These are phyloP conservation scores for Besnoitia besnoiti DNA, from an alignment of 169 alveolate genomes.

Conservation along the genomic window DNA sequence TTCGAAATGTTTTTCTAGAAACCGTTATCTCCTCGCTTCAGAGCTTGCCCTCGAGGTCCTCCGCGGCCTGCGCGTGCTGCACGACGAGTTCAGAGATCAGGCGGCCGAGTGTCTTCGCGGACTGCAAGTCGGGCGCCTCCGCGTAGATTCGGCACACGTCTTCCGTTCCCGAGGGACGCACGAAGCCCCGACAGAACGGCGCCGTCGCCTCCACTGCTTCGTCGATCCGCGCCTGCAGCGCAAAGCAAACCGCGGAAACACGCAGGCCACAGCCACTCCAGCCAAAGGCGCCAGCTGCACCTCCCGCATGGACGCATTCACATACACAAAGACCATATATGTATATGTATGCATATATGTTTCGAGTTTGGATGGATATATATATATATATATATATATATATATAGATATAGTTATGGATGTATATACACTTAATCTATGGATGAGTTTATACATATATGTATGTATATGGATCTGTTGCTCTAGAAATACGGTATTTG, in stretches of 20 bases:
- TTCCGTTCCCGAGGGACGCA: constrained; percentile 90
- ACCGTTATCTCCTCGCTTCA: not conserved
- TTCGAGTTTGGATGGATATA: too few species aligned
- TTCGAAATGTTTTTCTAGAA: not conserved
- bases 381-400: not conserved
- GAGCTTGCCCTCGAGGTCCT: not conserved
- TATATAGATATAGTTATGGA: not conserved
- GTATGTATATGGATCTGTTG: not conserved
- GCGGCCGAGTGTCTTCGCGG: not conserved
- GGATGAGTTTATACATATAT: not conserved
- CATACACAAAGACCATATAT: not conserved
- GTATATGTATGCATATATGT: not conserved
- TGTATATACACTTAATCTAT: not conserved
- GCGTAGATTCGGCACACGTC: constrained; percentile 74
- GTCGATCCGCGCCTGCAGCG: not conserved
- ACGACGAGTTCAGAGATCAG: not conserved
- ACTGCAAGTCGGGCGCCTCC: constrained; percentile 48
- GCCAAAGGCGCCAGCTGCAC: not conserved
- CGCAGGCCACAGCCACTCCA: not conserved
- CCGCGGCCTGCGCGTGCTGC: not conserved
- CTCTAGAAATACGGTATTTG: not conserved
- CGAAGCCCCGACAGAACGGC: constrained; percentile 78
- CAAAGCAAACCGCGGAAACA: not conserved
- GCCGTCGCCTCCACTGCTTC: not conserved
- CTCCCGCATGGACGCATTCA: not conserved